Evolutionary conservation across 257 asterid species (phyloP), one percentile per base, ranked within the genome.

Genomic region (Petunia axillaris): DNA sequence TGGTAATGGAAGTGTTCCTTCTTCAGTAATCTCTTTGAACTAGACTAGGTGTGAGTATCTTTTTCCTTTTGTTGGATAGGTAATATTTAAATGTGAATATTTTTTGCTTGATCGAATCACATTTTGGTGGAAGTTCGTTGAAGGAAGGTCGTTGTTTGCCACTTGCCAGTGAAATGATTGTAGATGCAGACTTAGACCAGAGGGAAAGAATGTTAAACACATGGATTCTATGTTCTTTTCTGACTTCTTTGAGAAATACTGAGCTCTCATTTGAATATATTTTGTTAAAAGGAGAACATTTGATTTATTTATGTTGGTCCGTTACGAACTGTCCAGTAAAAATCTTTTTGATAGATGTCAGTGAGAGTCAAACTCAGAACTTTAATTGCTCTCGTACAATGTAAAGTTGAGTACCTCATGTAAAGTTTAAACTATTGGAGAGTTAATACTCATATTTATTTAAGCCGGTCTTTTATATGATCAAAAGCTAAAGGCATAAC

Each of bases 41-140:
- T 7, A 59, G 39, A 59, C 9, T 59, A 25, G 39, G 7, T 38
- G 39, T 53, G 13, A 50, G 0, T 7, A 50, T 7, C 25, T 25
- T 25, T 25, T 25, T 25, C 25, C 25, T 25, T 25, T 25, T 25
- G 25, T 25, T 25, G 25, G 25, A 25, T 25, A 25, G 25, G 25
- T 25, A 25, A 25, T 25, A 25, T 25, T 25, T 25, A 25, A 25
- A 25, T 25, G 25, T n/a, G 9, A 25, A 15, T 71, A 38, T 70
- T 71, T 1, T 48, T 70, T 48, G 77, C 6, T 46, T 70, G 77
- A 46, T 70, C 5, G 13, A 50, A 70, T 44, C 77, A 70, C 40
- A 10, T 35, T 71, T 71, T 67, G 41, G 77, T 71, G 60, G 60
- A 7, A 0, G 62, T 50, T 71, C 11, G 16, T 71, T 44, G 57